Conservation (phyloP, 305 asterid genomes). For the Withania somnifera region DNA sequence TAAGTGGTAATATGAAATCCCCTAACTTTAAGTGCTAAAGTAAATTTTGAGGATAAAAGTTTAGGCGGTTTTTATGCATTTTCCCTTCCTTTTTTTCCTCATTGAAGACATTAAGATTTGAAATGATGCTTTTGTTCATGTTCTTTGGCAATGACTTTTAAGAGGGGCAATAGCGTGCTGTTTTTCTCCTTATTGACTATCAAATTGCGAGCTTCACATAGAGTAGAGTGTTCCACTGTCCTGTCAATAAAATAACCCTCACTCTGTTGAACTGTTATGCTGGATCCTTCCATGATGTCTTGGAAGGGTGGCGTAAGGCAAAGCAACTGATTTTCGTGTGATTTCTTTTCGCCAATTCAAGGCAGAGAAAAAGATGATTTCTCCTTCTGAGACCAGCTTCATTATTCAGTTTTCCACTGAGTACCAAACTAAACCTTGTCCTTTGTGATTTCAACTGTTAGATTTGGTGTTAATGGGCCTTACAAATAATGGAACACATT, state of each 20-base stretch:
- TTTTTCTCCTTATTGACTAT: not conserved
- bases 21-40: too few species aligned
- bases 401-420: not conserved
- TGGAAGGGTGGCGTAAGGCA: not conserved
- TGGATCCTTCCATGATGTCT: not conserved
- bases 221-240: not conserved
- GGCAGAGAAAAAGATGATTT: too few species aligned
- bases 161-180: not conserved
- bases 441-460: too few species aligned
- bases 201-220: not conserved
- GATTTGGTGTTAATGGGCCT: too few species aligned
- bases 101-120: slow-evolving; percentile 14
- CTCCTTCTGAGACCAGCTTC: not conserved
- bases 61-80: too few species aligned
- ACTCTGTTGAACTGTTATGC: not conserved
- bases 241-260: not conserved
- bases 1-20: too few species aligned
- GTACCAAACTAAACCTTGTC: not conserved
- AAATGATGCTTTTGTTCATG: slow-evolving; percentile 11
- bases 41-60: too few species aligned
- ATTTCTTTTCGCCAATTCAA: not conserved
- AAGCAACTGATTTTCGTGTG: not conserved
- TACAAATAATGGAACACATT: too few species aligned
- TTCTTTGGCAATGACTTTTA: not conserved
- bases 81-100: too few species aligned